phyloP scores from a whole-genome alignment of 2,329 filamentous ascomycete genomes.

The Ophiostoma sp. region DNA sequence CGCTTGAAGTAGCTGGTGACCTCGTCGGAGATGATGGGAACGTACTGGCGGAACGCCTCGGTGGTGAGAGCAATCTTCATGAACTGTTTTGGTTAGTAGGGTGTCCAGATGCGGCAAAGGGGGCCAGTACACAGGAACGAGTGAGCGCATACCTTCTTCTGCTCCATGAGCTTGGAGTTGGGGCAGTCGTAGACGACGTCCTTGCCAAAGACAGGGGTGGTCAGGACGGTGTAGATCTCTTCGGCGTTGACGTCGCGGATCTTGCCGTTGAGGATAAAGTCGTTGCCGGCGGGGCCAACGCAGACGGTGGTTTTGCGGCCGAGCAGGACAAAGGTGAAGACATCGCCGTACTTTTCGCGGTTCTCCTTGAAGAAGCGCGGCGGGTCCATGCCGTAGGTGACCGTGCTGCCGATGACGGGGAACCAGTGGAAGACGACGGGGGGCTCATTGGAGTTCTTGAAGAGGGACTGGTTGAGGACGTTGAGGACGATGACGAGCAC shows the following conservation, averaged over 20 bases:
- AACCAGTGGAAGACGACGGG: constrained; percentile 77
- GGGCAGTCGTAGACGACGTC: constrained; percentile 81
- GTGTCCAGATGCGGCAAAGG: neutral
- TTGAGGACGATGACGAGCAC: constrained; percentile 64
- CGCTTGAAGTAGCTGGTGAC: constrained; percentile 58
- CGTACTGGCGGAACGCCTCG: constrained; percentile 59
- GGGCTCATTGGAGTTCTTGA: constrained; percentile 76
- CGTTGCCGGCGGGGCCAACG: constrained; percentile 47
- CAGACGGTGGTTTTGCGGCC: constrained; percentile 47
- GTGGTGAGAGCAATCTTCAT: constrained; percentile 66
- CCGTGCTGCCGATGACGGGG: constrained; percentile 80
- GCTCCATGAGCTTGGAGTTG: constrained; percentile 80
- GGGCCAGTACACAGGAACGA: constrained; percentile 37
- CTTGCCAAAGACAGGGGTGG: constrained; percentile 61
- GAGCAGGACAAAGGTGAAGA: constrained; percentile 51
- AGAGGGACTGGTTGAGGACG: constrained; percentile 70
- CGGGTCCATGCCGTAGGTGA: constrained; percentile 92
- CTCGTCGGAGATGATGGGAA: constrained; percentile 66
- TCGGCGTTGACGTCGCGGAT: constrained; percentile 49
- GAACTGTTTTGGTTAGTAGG: constrained; percentile 41
- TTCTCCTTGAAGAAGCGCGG: constrained; percentile 76
- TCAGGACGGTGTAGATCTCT: constrained; percentile 48
- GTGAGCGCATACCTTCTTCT: constrained; percentile 54
- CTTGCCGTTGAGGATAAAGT: constrained; percentile 53
- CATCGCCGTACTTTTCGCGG: constrained; percentile 55